Evolutionary conservation across 1,284 basidiomycete genomes (phyloP).

Genomic region (Testicularia cyperi): DNA sequence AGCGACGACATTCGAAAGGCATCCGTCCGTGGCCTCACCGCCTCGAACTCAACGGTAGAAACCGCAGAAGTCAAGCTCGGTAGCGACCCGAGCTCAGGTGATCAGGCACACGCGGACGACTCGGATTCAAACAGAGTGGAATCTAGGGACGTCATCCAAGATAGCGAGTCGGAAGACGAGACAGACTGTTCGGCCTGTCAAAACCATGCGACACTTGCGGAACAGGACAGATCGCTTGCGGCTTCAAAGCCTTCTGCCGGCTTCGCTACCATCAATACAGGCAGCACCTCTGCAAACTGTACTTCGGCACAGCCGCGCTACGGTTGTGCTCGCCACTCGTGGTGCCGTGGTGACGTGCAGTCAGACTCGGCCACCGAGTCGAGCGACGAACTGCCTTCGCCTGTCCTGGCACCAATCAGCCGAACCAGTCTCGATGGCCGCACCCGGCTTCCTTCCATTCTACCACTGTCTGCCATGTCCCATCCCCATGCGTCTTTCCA

Average conservation of each 20-base stretch:
- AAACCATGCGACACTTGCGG: no score
- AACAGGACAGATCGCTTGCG: neutral
- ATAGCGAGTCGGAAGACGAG: no score
- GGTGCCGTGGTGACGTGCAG: neutral
- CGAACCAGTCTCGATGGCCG: neutral
- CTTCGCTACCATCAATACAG: no score
- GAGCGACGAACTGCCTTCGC: neutral
- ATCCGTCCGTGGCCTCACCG: conserved; percentile 1
- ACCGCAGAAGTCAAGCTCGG: neutral
- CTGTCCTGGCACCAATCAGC: neutral
- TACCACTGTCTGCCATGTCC: no score
- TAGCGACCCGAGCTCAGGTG: neutral
- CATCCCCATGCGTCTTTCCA: neutral
- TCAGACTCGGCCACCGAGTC: neutral
- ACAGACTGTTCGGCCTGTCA: no score
- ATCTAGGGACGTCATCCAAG: neutral
- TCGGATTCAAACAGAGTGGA: neutral
- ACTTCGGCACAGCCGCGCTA: neutral
- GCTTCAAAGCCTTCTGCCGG: neutral
- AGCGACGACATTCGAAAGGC: conserved; percentile 30
- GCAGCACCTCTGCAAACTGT: neutral
- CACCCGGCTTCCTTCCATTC: neutral
- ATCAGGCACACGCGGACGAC: neutral
- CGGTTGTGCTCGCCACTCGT: neutral
- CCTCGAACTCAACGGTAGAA: neutral